phyloP scores from a whole-genome alignment of 176 grass and related monocot species.

The Paspalum notatum region DNA sequence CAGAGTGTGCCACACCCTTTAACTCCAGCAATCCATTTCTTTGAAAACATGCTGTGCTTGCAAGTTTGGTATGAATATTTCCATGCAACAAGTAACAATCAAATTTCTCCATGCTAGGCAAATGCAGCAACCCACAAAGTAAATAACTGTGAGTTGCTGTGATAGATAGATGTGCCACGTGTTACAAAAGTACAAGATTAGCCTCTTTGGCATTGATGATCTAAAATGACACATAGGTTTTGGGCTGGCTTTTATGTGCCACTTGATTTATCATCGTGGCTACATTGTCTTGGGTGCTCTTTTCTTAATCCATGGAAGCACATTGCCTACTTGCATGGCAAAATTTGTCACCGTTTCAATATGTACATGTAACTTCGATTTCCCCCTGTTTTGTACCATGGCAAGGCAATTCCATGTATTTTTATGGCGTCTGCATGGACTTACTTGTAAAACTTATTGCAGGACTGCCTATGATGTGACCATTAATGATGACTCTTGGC shows the following conservation, averaged over 20 bases:
- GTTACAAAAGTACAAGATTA: not conserved
- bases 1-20: not conserved
- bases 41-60: not conserved
- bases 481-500: constrained; percentile 90
- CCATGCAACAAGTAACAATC: not conserved
- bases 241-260: not conserved
- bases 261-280: not conserved
- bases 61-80: not conserved
- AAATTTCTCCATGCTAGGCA: no score
- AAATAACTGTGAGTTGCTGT: not conserved
- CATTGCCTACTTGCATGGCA: no score
- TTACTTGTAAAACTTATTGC: constrained; percentile 27
- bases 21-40: not conserved
- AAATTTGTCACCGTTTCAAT: no score
- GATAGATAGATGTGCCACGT: not conserved
- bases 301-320: not conserved
- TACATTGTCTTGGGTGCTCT: no score
- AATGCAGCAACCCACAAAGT: not conserved
- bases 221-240: not conserved
- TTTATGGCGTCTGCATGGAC: not conserved
- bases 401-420: not conserved
- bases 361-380: constrained; percentile 3
- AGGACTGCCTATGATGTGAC: constrained; percentile 98
- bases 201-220: not conserved
- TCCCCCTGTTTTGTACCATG: not conserved